Percentiles rank a stretch among this genome's conserved stretches.
Conservation (phyloP, 352 stramenopile genomes). For the Phytophthora litchii region DNA sequence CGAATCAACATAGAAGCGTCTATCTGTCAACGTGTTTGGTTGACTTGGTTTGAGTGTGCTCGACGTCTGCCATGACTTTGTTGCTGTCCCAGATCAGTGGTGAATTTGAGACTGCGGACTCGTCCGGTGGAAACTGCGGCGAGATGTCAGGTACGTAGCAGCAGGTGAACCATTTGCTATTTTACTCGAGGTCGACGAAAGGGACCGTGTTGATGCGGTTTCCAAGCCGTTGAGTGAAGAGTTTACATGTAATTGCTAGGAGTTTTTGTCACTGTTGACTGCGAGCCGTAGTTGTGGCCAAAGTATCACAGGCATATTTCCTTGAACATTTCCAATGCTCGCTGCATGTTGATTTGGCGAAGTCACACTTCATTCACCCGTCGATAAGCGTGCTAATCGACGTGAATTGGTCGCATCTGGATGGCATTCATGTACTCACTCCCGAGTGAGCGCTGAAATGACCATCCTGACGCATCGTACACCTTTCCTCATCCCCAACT, state of each 20-base stretch:
- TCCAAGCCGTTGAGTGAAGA: neutral
- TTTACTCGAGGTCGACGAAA: neutral
- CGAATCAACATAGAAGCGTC: slow-evolving; percentile 12
- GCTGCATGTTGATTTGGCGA: no score
- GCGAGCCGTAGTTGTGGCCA: neutral
- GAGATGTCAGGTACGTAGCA: slow-evolving; percentile 5
- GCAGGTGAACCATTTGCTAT: neutral
- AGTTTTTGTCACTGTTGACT: neutral
- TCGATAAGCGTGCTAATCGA: neutral
- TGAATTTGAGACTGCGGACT: slow-evolving; percentile 7
- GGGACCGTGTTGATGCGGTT: no score
- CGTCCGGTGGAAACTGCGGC: slow-evolving; percentile 19
- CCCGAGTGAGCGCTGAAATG: neutral
- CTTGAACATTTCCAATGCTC: neutral
- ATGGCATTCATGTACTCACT: neutral
- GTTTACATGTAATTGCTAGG: neutral
- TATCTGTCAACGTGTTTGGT: slow-evolving; percentile 9
- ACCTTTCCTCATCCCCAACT: neutral
- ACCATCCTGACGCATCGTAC: neutral
- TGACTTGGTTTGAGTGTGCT: slow-evolving; percentile 4
- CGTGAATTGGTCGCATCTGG: neutral
- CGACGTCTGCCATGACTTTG: slow-evolving; percentile 1
- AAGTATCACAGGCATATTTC: neutral
- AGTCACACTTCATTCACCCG: neutral
- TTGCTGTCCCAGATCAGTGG: neutral